A percentile compares a stretch with the other conserved stretches of the same genome.
These are phyloP conservation scores for Alternaria longipes DNA, from an alignment of 2,329 filamentous ascomycete genomes.

Conservation along the genomic window DNA sequence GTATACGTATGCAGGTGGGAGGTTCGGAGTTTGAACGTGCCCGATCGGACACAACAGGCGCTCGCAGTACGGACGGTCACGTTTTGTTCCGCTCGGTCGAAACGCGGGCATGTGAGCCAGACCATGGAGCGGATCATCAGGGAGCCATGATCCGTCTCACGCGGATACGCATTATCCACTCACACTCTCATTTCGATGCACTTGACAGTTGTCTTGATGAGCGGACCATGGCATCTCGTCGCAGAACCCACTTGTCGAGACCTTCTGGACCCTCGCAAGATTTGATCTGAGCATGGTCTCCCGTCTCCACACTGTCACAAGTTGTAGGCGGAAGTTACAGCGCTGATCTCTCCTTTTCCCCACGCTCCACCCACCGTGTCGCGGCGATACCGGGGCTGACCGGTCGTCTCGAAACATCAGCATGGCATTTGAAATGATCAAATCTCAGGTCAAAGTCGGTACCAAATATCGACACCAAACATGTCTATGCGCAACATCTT, in stretches of 20 bases:
- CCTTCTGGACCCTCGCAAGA: slow-evolving; percentile 14
- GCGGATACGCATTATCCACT: slow-evolving; percentile 1
- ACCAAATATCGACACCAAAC: slow-evolving; percentile 1
- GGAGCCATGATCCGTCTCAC: slow-evolving; percentile 17
- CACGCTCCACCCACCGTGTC: slow-evolving; percentile 18
- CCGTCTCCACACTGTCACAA: slow-evolving; percentile 28
- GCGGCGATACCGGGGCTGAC: slow-evolving; percentile 8
- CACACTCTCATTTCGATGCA: neutral
- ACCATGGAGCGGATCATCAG: slow-evolving; percentile 19
- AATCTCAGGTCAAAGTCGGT: slow-evolving; percentile 3
- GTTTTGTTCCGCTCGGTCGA: slow-evolving; percentile 30
- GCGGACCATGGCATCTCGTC: slow-evolving; percentile 9
- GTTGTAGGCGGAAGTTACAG: slow-evolving; percentile 20
- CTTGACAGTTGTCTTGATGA: slow-evolving; percentile 8
- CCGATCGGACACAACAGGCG: slow-evolving; percentile 19
- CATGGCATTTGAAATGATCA: slow-evolving; percentile 14
- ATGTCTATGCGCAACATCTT: neutral
- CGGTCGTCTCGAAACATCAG: slow-evolving; percentile 22
- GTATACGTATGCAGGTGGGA: neutral
- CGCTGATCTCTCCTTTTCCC: slow-evolving; percentile 29
- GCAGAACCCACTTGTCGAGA: slow-evolving; percentile 4
- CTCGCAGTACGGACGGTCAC: slow-evolving; percentile 13
- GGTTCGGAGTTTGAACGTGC: slow-evolving; percentile 14
- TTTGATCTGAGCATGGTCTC: slow-evolving; percentile 22
- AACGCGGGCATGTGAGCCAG: slow-evolving; percentile 26